These are phyloP conservation scores for Daucus carota DNA, from an alignment of 129 eudicot genomes.

Conservation along the genomic window DH1_v3.0 NC_030386.2:8763001-8763500, in stretches of 20 bases:
- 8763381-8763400: not conserved
- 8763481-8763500: too few relatives aligned
- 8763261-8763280: conserved; percentile 13
- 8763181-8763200: conserved; percentile 17
- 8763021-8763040: conserved; percentile 81
- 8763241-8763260: conserved; percentile 8
- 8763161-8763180: conserved; percentile 9
- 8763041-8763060: conserved; percentile 90
- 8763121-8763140: conserved; percentile 18
- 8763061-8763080: conserved; percentile 95
- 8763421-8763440: not conserved
- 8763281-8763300: conserved; percentile 10
- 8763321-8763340: conserved; percentile 4
- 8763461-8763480: too few relatives aligned
- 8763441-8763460: too few relatives aligned
- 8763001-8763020: conserved; percentile 95
- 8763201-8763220: conserved; percentile 19
- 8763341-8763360: conserved; percentile 3
- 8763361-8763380: not conserved
- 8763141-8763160: conserved; percentile 49
- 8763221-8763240: conserved; percentile 13
- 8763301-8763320: conserved; percentile 18
- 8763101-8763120: not conserved
- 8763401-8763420: not conserved
- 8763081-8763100: conserved; percentile 81